Percentiles rank a stretch among this genome's conserved stretches.
Evolutionary conservation across 805 yeast species (phyloP).

Genomic region (Candida anglica): DNA sequence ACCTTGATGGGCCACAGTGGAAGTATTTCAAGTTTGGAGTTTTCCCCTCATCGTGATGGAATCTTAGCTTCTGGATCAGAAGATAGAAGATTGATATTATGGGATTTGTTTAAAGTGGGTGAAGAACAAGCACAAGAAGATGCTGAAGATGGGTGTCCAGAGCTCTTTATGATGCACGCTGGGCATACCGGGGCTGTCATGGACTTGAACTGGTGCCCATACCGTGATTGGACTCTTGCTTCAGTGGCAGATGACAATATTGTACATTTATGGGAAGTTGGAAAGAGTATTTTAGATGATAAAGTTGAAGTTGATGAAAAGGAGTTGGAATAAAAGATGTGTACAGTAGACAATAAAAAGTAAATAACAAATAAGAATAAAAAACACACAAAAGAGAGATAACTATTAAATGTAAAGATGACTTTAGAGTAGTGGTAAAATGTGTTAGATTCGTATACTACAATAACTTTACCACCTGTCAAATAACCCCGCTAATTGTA

Average conservation of each 20-base stretch:
- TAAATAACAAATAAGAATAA: too few species aligned
- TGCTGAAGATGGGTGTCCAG: constrained; percentile 89
- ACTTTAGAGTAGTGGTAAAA: too few species aligned
- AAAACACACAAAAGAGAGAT: too few species aligned
- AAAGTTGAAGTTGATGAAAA: constrained; percentile 10
- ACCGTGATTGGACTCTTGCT: constrained; percentile 72
- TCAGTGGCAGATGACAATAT: constrained; percentile 60
- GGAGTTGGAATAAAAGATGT: constrained; percentile 22
- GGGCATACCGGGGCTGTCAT: constrained; percentile 80
- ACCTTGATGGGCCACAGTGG: constrained; percentile 80
- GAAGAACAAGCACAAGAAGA: constrained; percentile 84
- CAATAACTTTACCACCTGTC: too few species aligned
- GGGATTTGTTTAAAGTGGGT: constrained; percentile 81
- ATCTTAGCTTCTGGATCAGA: constrained; percentile 72
- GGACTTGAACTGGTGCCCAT: constrained; percentile 68
- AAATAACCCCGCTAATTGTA: too few species aligned
- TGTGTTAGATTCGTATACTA: not conserved
- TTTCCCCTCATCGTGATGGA: constrained; percentile 76
- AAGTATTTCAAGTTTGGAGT: constrained; percentile 66
- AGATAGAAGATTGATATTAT: constrained; percentile 72
- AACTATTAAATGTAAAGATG: too few species aligned
- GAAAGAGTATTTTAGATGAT: constrained; percentile 21
- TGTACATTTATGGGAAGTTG: constrained; percentile 56
- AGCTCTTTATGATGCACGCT: constrained; percentile 86
- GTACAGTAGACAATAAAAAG: too few species aligned